These are phyloP conservation scores for Nemania sp. DNA, from an alignment of 2,329 filamentous ascomycete species.

Conservation along the genomic window DNA sequence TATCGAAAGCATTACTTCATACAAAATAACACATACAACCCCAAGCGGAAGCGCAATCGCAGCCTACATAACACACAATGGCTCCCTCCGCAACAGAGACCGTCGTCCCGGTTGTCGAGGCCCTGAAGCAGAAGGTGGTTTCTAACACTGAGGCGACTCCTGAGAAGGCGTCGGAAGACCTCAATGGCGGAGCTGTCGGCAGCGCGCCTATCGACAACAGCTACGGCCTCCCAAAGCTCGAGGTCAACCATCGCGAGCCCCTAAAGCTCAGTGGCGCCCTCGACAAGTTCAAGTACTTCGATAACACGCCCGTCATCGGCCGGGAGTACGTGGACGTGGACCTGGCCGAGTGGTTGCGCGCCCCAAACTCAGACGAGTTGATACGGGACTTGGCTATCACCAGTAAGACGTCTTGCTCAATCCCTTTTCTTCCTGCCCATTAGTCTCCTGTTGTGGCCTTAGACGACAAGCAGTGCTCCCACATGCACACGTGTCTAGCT, in stretches of 20 bases:
- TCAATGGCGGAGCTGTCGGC: conserved; percentile 35
- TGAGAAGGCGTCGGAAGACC: conserved; percentile 31
- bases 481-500: not conserved
- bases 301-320: conserved; percentile 72
- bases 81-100: conserved; percentile 47
- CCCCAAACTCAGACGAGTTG: conserved; percentile 71
- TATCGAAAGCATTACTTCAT: not conserved
- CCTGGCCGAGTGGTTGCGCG: conserved; percentile 70
- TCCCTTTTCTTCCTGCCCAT: not conserved
- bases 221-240: conserved; percentile 41
- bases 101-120: conserved; percentile 41
- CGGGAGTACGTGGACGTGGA: conserved; percentile 70
- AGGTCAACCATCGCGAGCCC: conserved; percentile 51
- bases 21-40: not conserved
- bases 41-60: not conserved
- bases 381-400: conserved; percentile 76
- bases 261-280: conserved; percentile 64
- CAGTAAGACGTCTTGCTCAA: conserved; percentile 56
- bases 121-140: conserved; percentile 44
- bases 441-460: not conserved
- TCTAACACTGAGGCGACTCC: conserved; percentile 14
- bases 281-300: conserved; percentile 65
- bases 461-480: not conserved
- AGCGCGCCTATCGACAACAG: conserved; percentile 29
- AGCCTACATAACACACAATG: conserved; percentile 34